Evolutionary conservation across 78 protist species (phyloP).

Genomic region (Carpediemonas membranifera): DNA sequence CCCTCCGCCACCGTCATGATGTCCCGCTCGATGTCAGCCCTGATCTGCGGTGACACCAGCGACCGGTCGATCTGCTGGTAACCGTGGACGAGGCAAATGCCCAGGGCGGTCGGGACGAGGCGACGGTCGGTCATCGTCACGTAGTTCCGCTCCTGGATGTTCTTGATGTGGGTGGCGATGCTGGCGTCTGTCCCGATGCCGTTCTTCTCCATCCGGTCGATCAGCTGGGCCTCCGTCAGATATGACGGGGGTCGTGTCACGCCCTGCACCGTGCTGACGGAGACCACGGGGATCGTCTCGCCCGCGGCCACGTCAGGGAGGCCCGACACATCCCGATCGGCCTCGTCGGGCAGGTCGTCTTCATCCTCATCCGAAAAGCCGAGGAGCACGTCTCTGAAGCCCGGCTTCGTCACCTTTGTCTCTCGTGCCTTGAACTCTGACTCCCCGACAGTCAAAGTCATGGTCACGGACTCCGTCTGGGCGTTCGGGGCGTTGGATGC

Average conservation of each 20-base stretch:
- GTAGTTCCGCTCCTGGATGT: constrained; percentile 32
- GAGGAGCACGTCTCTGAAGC: background rate
- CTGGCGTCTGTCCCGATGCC: constrained; percentile 67
- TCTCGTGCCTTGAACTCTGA: background rate
- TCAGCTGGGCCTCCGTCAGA: constrained; percentile 46
- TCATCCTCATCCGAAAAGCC: background rate
- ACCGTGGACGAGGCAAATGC: constrained; percentile 11
- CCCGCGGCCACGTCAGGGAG: background rate
- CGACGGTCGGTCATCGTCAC: background rate
- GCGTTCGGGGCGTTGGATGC: constrained; percentile 9
- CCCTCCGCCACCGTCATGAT: background rate
- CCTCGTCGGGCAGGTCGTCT: background rate
- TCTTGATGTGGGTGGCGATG: constrained; percentile 48
- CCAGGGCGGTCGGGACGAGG: constrained; percentile 49
- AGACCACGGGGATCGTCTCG: background rate
- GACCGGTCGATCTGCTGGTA: constrained; percentile 28
- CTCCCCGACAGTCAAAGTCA: background rate
- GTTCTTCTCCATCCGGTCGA: constrained; percentile 42
- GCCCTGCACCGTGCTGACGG: background rate
- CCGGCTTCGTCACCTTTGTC: background rate
- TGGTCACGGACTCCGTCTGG: background rate
- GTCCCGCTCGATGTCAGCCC: constrained; percentile 27
- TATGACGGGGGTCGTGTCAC: constrained; percentile 36
- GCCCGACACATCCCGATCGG: background rate
- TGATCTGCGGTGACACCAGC: constrained; percentile 22